Base-by-base conservation (phyloP, 768 basidiomycete species). In the Jaapia argillacea region DNA sequence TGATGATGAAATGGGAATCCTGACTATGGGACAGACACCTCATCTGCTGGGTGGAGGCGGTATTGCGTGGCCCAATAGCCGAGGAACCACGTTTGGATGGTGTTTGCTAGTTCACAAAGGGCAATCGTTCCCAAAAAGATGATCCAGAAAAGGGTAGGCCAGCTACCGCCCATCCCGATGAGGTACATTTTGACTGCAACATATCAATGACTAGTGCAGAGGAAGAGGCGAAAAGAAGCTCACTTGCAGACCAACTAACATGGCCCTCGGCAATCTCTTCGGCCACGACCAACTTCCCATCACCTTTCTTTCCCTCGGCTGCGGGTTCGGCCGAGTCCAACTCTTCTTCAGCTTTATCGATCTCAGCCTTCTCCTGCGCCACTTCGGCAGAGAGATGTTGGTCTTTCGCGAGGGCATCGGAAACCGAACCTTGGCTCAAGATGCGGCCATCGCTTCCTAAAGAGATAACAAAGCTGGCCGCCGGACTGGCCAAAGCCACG, bases 221-320 rank as follows among this genome's bases (percentile, higher is more conserved):
- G 25, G 25, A 26, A 16, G 4, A 18, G 22, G 4, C n/a, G 26
- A 14, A 21, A 28, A n/a, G 31, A 36, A 4, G 56, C 64, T 50
- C 45, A 61, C 65, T 51, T 20, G 69, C 62, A 3, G 52, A 50
- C 64, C 72, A 75, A 37, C 72, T 71, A 23, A 83, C 70, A 46
- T 74, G 75, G 0, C 81, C 80, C 41, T 70, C 66, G 4, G 65
- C 70, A 36, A 81, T 67, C 52, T 85, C 82, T 54, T 85, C 82
- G 0, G 70, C 72, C 5, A 79, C 58, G 37, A 82, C 70, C n/a
- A 84, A 65, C 52, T 81, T 79, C 2, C 79, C 78, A 37, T 68
- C 68, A 10, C 45, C 40, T 37, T 57, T 54, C 44, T 58, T 56
- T 5, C 45, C 38, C 2, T 38, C 43, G 1, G 39, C 50, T 4